A percentile compares a stretch with the other conserved stretches of the same genome.
These are phyloP conservation scores for Rhizopus delemar DNA, from an alignment of 371 early-diverging fungal species.

Conservation along the genomic window DNA sequence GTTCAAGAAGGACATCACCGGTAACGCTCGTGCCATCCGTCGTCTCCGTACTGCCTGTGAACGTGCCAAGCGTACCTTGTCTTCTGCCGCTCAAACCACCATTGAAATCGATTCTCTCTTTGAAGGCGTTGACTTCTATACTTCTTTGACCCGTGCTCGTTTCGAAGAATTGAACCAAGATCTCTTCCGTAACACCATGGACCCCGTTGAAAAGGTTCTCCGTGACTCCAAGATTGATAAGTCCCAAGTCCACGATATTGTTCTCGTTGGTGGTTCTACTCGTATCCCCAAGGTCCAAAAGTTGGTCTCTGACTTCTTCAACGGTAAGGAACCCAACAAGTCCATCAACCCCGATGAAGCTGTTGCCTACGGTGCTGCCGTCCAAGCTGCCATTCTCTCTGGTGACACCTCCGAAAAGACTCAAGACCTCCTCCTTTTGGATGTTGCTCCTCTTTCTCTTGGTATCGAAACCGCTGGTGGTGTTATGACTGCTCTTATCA, in stretches of 20 bases:
- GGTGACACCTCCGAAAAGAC: constrained; percentile 74
- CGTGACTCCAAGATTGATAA: constrained; percentile 95
- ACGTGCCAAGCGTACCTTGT: constrained; percentile 96
- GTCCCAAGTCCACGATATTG: constrained; percentile 91
- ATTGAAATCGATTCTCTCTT: constrained; percentile 92
- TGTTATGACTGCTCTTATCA: constrained; percentile 74
- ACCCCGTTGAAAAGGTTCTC: constrained; percentile 83
- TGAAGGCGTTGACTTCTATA: constrained; percentile 87
- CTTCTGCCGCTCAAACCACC: constrained; percentile 80
- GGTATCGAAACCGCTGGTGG: constrained; percentile 96
- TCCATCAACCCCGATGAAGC: constrained; percentile 97
- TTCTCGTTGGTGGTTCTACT: constrained; percentile 99
- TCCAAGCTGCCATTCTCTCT: constrained; percentile 88
- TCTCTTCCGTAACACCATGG: constrained; percentile 83
- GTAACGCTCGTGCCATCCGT: constrained; percentile 88
- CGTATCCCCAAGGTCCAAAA: constrained; percentile 99
- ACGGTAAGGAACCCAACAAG: constrained; percentile 94
- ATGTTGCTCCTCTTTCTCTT: constrained; percentile 89
- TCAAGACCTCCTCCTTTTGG: constrained; percentile 79
- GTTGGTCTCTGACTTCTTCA: constrained; percentile 95
- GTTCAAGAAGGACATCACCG: constrained; percentile 76
- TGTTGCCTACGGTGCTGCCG: constrained; percentile 97
- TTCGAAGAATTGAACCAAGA: constrained; percentile 94
- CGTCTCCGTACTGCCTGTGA: constrained; percentile 95
- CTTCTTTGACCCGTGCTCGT: constrained; percentile 86